These are phyloP conservation scores for Xylaria sp. DNA, from an alignment of 2,329 filamentous ascomycete genomes.

Conservation along the genomic window DNA sequence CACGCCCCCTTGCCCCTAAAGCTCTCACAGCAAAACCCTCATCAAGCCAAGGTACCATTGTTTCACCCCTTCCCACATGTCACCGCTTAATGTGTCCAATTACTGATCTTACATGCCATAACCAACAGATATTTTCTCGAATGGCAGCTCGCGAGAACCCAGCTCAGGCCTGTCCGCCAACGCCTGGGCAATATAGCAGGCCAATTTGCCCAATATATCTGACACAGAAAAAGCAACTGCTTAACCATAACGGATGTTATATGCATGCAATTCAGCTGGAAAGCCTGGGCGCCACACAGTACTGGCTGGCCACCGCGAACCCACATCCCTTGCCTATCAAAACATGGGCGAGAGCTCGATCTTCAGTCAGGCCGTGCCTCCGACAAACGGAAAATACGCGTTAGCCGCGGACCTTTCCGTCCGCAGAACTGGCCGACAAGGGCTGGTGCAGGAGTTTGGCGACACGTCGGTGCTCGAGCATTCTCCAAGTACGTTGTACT, in stretches of 20 bases:
- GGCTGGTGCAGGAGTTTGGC: slow-evolving; percentile 21
- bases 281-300: slow-evolving; percentile 29
- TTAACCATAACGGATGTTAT: slow-evolving; percentile 6
- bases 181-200: slow-evolving; percentile 12
- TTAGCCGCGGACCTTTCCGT: slow-evolving; percentile 27
- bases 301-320: slow-evolving; percentile 24
- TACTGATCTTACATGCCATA: slow-evolving; percentile 8
- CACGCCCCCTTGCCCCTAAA: slow-evolving; percentile 6
- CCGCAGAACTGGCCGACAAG: slow-evolving; percentile 16
- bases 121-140: neutral
- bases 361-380: slow-evolving; percentile 23
- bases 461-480: slow-evolving; percentile 28
- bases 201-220: slow-evolving; percentile 19
- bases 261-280: slow-evolving; percentile 32
- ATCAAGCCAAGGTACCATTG: neutral
- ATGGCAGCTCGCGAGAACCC: slow-evolving; percentile 14
- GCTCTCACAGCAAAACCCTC: neutral
- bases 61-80: slow-evolving; percentile 4
- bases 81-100: neutral
- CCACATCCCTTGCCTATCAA: slow-evolving; percentile 22
- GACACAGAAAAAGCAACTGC: slow-evolving; percentile 29
- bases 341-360: slow-evolving; percentile 22
- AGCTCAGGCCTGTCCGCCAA: slow-evolving; percentile 14
- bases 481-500: slow-evolving; percentile 6
- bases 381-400: slow-evolving; percentile 28